Percentiles rank a stretch among this genome's conserved stretches.
Conservation (phyloP, 1,139 yeast species). For the Yamadazyma atlantica region DNA sequence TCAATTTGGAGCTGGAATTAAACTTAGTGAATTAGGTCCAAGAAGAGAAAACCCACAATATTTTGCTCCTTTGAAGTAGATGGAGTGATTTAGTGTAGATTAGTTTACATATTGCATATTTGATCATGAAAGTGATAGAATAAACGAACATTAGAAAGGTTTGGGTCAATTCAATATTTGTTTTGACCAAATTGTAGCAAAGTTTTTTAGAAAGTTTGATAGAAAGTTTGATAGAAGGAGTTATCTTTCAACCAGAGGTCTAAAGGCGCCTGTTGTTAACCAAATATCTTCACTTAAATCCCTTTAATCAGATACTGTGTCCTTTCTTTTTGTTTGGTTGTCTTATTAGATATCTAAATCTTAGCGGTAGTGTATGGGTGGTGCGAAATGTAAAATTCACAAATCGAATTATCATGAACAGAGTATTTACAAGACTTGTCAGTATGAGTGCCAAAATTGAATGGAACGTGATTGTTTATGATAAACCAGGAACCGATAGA, state of each 20-base stretch:
- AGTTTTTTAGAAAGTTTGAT: too few species aligned
- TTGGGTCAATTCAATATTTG: too few species aligned
- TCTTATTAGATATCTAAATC: too few species aligned
- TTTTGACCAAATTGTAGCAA: too few species aligned
- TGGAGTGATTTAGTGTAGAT: conserved; percentile 5
- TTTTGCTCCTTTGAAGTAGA: conserved; percentile 35
- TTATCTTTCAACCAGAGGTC: too few species aligned
- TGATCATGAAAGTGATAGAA: conserved; percentile 1
- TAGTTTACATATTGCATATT: conserved; percentile 10
- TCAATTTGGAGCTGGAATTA: conserved; percentile 49
- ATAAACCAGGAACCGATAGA: conserved; percentile 65
- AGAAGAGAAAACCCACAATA: conserved; percentile 44
- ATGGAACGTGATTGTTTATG: conserved; percentile 72
- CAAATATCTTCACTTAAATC: too few species aligned
- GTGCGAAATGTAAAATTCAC: neutral
- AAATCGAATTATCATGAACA: conserved; percentile 6
- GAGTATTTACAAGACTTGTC: conserved; percentile 9
- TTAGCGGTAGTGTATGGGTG: too few species aligned
- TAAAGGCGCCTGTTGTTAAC: too few species aligned
- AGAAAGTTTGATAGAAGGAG: too few species aligned
- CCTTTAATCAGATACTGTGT: too few species aligned
- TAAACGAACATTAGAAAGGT: too few species aligned
- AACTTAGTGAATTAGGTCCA: conserved; percentile 46
- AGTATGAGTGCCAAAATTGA: conserved; percentile 35
- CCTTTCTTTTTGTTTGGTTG: too few species aligned